Evolutionary conservation across 2,329 filamentous ascomycete genomes (phyloP).

Genomic region (Pseudogymnoascus sp.): DNA sequence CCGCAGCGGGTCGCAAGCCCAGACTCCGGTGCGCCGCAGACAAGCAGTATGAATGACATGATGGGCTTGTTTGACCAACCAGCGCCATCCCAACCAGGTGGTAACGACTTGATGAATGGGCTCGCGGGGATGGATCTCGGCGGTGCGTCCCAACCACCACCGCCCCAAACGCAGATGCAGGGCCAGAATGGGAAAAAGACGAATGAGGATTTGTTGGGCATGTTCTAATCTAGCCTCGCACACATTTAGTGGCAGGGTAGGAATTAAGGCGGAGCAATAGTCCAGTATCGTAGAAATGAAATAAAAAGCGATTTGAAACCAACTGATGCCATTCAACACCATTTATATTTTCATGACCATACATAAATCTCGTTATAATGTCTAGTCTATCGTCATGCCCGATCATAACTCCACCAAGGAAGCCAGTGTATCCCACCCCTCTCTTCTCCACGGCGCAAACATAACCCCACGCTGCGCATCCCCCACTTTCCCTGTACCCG

Average conservation of each 20-base stretch:
- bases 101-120: constrained; percentile 55
- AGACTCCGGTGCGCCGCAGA: constrained; percentile 28
- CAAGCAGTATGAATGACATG: constrained; percentile 70
- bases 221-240: constrained; percentile 36
- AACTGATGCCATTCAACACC: background rate
- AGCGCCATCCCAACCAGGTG: constrained; percentile 24
- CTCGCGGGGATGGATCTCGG: constrained; percentile 75
- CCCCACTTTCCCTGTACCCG: constrained; percentile 58
- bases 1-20: constrained; percentile 63
- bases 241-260: background rate
- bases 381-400: background rate
- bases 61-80: constrained; percentile 56
- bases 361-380: background rate
- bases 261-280: background rate
- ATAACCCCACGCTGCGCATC: constrained; percentile 73
- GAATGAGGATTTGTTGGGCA: constrained; percentile 49
- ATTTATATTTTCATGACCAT: constrained; percentile 1
- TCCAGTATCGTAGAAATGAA: constrained; percentile 3
- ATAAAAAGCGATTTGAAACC: constrained; percentile 3
- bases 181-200: constrained; percentile 40
- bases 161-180: constrained; percentile 49
- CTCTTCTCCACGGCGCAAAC: constrained; percentile 64
- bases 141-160: constrained; percentile 54
- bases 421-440: constrained; percentile 23
- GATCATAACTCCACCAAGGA: background rate